Base-by-base conservation (phyloP, 1,139 yeast genomes). In the Candida buenavistaensis region DNA sequence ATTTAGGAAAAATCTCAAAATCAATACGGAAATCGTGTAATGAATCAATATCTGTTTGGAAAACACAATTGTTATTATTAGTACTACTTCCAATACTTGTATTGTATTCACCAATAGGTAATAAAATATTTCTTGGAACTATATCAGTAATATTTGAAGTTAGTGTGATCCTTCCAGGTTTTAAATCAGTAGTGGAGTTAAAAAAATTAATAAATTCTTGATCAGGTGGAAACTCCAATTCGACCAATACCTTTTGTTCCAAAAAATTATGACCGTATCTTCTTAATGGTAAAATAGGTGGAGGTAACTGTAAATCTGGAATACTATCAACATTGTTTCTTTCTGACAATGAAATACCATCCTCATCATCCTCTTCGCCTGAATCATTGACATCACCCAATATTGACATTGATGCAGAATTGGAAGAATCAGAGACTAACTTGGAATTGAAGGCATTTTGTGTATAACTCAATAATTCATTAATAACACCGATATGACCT, bases 181-280 rank as follows among this genome's bases (percentile, higher is more conserved):
- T 68, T 40, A 68, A 55, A 44, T 69, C 73, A 2, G 72, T 60
- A 5, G 63, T 54, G n/a, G 67, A 58, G 41, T 68, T 67, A 45
- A 57, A 76, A 21, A 83, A 58, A 26, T 68, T 71, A 35, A 84
- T 74, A 26, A 82, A 75, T 33, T 74, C 70, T 9, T 11, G 34
- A 1, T 61, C 47, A 36, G 79, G 73, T 1, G 88, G 76, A 42
- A 81, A 80, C 3, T 78, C 72, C 30, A 92, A 64, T 54, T 90
- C 95, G 23, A 92, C 75, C 46, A 89, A 79, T 3, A 87, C 88
- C 52, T 86, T 88, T 54, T 83, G 87, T 52, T 92, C 97, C 51
- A 92, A 65, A 63, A 89, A 92, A 59, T 89, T 92, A 62, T 92
- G 98, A 6, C 98, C 98, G 54, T 92, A 92, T 47, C 95, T 75